phyloP scores from a whole-genome alignment of 179 eudicot species.

The Carnegiea gigantea region DNA sequence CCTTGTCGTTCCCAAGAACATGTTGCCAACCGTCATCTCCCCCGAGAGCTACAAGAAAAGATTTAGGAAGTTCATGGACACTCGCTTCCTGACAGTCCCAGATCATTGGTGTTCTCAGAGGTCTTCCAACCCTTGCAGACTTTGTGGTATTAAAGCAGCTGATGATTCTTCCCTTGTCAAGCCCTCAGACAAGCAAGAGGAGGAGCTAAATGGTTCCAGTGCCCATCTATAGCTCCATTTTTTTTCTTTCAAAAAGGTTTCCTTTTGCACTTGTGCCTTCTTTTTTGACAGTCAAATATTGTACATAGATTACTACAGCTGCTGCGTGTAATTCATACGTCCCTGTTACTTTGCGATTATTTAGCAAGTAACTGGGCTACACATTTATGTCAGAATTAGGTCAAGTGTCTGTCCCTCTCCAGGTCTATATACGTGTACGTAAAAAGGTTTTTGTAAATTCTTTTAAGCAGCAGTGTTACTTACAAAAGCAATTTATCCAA shows the following conservation, averaged over 20 bases:
- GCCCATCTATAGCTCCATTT: constrained; percentile 15
- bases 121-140: constrained; percentile 66
- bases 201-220: constrained; percentile 25
- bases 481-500: constrained; percentile 5
- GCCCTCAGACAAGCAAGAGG: constrained; percentile 32
- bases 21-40: constrained; percentile 75
- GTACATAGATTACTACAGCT: constrained; percentile 33
- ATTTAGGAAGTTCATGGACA: constrained; percentile 84
- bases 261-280: not conserved
- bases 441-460: constrained; percentile 23
- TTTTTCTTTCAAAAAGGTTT: not conserved
- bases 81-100: constrained; percentile 75
- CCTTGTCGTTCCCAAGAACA: constrained; percentile 75
- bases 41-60: constrained; percentile 82
- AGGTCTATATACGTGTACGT: constrained; percentile 23
- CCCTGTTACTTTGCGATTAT: constrained; percentile 39
- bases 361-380: constrained; percentile 34
- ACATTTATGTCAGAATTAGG: constrained; percentile 11
- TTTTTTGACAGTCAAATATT: constrained; percentile 22
- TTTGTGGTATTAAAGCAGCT: constrained; percentile 45
- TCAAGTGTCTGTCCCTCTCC: constrained; percentile 5
- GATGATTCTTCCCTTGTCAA: constrained; percentile 27
- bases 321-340: constrained; percentile 7
- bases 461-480: constrained; percentile 12
- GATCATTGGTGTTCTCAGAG: constrained; percentile 86